Base-by-base conservation (phyloP, 2,329 filamentous ascomycete species). In the Berkeleyomyces rouxiae region DNA sequence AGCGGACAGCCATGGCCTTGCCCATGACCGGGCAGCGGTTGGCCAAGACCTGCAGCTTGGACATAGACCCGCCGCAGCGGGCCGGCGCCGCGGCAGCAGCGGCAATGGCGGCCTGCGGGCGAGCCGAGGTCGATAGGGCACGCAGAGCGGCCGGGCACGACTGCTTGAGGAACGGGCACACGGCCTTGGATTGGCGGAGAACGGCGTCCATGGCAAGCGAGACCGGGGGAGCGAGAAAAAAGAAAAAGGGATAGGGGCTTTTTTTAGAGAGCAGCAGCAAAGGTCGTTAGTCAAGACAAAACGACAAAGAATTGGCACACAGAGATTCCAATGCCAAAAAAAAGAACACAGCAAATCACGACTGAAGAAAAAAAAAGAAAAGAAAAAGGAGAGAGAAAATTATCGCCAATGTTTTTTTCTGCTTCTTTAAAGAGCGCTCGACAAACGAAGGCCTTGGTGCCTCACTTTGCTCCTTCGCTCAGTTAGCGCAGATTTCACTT, bases 1-100 rank as follows among this genome's bases (percentile, higher is more conserved):
- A 82, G 79, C 96, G 92, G 46, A 96, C 86, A 66, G 90, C 88
- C 73, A 99, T 83, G 49, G 93, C 93, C 81, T 96, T 95, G 74
- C 91, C 92, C 93, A 99, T 99, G 74, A 99, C 87, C 64, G 93
- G 93, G 82, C 93, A 99, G 74, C 92, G 90, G 72, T 90, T 86
- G 70, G 90, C 93, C 71, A 95, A 84, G 68, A 93, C 84, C 79
- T 97, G 93, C 70, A 99, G 82, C 77, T 96, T 97, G 71, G 90
- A 96, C 84, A 97, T 96, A 75, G 89, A 90, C 70, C 91, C 90
- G 68, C 91, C 92, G 70, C 90, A 88, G 63, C 85, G 86, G 61
- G 87, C 87, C 66, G 81, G 69, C 31, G 33, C 3, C 33, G 67
- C 61, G 84, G 68, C 63, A 61, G 70, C 79, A 9, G 42, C 51